A percentile compares a stretch with the other conserved stretches of the same genome.
These are phyloP conservation scores for Penicillium macrosclerotiorum DNA, from an alignment of 495 filamentous ascomycete genomes.

Conservation along the genomic window DNA sequence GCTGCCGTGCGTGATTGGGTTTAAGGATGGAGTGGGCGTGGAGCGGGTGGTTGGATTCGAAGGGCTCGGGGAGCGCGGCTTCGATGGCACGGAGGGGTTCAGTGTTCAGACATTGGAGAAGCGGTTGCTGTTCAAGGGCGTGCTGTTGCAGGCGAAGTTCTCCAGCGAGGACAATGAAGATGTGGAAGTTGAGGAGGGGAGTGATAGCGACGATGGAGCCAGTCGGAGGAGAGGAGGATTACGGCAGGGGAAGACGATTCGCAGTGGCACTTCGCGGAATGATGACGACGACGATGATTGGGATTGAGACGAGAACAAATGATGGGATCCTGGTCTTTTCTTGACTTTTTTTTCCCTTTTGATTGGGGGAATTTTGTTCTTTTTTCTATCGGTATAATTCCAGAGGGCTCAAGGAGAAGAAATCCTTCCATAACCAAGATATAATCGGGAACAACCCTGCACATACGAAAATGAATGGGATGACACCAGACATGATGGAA, in stretches of 20 bases:
- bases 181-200: constrained; percentile 26
- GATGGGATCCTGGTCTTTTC: too few relatives aligned
- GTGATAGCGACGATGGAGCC: constrained; percentile 29
- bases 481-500: too few relatives aligned
- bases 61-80: constrained; percentile 55
- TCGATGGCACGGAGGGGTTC: constrained; percentile 59
- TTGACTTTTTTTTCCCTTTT: too few relatives aligned
- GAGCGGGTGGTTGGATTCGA: constrained; percentile 77
- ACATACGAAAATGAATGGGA: background rate
- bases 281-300: constrained; percentile 63
- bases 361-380: too few relatives aligned
- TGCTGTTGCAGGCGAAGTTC: constrained; percentile 55
- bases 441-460: background rate
- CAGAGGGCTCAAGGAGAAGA: too few relatives aligned
- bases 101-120: constrained; percentile 62
- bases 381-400: too few relatives aligned
- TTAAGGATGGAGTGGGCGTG: constrained; percentile 63
- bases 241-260: constrained; percentile 54
- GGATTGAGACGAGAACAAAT: constrained; percentile 50
- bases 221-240: constrained; percentile 17
- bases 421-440: background rate
- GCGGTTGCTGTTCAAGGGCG: constrained; percentile 56
- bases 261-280: constrained; percentile 30
- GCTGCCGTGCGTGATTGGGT: constrained; percentile 73
- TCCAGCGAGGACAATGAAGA: constrained; percentile 42